These are phyloP conservation scores for Ceratocystis smalleyi DNA, from an alignment of 2,329 filamentous ascomycete genomes.

Conservation along the genomic window DNA sequence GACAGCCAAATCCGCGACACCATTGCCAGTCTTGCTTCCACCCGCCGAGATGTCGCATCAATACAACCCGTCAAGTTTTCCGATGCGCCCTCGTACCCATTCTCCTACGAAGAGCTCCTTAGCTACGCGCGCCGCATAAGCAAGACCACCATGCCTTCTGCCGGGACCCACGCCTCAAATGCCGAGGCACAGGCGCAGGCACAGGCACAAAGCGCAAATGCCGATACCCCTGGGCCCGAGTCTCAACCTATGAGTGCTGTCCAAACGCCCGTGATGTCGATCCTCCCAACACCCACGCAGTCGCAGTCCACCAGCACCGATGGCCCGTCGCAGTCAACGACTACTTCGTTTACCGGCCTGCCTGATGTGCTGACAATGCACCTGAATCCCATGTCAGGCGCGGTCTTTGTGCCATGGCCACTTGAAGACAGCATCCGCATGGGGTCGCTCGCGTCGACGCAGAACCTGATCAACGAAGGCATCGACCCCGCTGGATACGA, in stretches of 20 bases:
- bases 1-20: conserved; percentile 60
- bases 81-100: conserved; percentile 34
- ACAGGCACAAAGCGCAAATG: conserved; percentile 21
- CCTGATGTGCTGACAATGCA: conserved; percentile 34
- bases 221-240: conserved; percentile 24
- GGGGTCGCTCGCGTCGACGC: conserved; percentile 50
- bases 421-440: conserved; percentile 50
- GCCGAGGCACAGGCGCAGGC: conserved; percentile 19
- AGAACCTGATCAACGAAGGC: conserved; percentile 45
- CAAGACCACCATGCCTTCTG: conserved; percentile 56
- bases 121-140: conserved; percentile 65
- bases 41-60: conserved; percentile 55
- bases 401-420: conserved; percentile 65
- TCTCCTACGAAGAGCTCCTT: conserved; percentile 60
- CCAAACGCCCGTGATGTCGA: conserved; percentile 19
- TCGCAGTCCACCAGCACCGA: conserved; percentile 20
- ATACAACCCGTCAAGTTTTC: conserved; percentile 44
- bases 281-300: conserved; percentile 17
- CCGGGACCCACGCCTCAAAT: conserved; percentile 27
- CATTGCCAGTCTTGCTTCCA: conserved; percentile 51
- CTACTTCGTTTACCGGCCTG: conserved; percentile 27
- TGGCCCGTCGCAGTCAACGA: conserved; percentile 22
- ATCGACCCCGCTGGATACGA: conserved; percentile 46
- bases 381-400: conserved; percentile 40
- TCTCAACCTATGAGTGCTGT: conserved; percentile 23